Percentiles rank a stretch among this genome's conserved stretches.
Evolutionary conservation across 805 yeast species (phyloP).

Genomic region (Barnettozyma sucrosica): DNA sequence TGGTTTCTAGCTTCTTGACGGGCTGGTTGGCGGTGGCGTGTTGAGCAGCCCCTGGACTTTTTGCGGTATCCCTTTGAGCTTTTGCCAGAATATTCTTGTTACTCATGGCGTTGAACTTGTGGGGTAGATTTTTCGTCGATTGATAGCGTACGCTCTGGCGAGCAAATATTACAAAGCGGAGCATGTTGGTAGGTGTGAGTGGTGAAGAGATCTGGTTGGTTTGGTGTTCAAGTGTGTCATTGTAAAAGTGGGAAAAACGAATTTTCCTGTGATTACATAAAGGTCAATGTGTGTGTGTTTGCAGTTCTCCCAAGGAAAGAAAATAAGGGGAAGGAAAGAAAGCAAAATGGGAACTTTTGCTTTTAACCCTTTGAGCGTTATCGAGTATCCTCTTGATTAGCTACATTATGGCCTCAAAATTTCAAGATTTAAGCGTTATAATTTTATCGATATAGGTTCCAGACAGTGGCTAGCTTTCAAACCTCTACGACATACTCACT

Average conservation of each 20-base stretch:
- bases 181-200: background rate
- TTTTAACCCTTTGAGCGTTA: too few species aligned
- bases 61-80: background rate
- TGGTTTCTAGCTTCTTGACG: background rate
- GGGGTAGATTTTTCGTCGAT: conserved; percentile 8
- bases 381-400: too few species aligned
- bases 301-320: too few species aligned
- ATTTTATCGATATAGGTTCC: too few species aligned
- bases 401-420: too few species aligned
- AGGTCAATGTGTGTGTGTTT: too few species aligned
- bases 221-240: too few species aligned
- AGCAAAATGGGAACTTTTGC: too few species aligned
- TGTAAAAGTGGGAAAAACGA: background rate
- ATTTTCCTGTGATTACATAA: background rate
- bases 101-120: conserved; percentile 25
- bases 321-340: too few species aligned
- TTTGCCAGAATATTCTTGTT: conserved; percentile 18
- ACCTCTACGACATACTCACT: background rate
- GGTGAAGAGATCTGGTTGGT: background rate
- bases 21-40: conserved; percentile 1
- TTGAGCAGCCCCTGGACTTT: background rate
- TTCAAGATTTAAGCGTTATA: too few species aligned
- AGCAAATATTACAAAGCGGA: background rate
- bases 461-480: too few species aligned
- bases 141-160: background rate